phyloP scores from a whole-genome alignment of 2,329 filamentous ascomycete genomes.

The Exserohilum rostratum region DNA sequence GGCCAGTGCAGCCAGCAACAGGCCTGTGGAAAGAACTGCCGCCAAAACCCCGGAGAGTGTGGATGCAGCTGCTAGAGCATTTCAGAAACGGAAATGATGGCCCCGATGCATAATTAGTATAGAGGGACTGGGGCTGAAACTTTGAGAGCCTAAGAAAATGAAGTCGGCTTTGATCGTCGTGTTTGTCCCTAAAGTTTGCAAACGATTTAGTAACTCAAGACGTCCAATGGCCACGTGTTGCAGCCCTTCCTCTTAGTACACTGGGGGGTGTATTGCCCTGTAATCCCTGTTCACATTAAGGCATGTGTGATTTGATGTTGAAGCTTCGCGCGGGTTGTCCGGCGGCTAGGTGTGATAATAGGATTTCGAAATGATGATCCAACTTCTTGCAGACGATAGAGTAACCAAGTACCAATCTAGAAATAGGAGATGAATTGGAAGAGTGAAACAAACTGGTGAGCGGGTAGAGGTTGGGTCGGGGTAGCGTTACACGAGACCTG shows the following conservation, averaged over 20 bases:
- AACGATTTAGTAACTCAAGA: neutral
- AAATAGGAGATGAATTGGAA: no score
- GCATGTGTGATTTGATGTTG: neutral
- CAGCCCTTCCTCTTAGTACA: neutral
- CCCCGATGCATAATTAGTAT: neutral
- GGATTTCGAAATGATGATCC: no score
- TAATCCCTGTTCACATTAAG: neutral
- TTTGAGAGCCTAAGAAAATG: neutral
- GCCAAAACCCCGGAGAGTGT: neutral
- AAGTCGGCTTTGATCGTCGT: neutral
- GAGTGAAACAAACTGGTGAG: no score
- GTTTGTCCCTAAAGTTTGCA: neutral
- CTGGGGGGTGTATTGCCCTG: neutral
- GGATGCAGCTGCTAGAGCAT: neutral
- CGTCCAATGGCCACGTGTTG: neutral
- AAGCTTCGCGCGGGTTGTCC: neutral
- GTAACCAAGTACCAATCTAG: no score
- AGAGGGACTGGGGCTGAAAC: neutral
- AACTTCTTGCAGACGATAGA: no score
- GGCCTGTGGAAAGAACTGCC: neutral
- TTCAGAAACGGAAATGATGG: neutral
- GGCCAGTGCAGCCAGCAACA: neutral
- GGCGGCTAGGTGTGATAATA: no score
- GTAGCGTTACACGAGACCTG: no score
- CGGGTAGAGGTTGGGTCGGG: no score